These are phyloP conservation scores for Solidago caesia DNA, from an alignment of 129 eudicot genomes.

Conservation along the genomic window DNA sequence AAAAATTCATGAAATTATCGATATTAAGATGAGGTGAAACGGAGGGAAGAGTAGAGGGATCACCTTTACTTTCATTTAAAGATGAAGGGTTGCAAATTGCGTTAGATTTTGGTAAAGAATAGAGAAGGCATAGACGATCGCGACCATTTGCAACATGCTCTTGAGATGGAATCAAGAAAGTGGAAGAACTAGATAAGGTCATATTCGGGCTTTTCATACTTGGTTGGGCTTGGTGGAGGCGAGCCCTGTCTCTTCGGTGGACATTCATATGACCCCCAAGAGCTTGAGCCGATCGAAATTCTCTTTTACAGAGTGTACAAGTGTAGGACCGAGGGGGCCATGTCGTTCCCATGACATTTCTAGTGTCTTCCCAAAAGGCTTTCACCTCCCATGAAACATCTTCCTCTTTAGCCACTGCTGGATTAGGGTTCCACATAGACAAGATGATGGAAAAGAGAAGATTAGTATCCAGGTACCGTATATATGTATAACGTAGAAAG, in stretches of 20 bases:
- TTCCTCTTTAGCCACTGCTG: slow-evolving; percentile 14
- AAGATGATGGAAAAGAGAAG: background rate
- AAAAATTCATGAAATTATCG: background rate
- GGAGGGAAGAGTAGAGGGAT: slow-evolving; percentile 9
- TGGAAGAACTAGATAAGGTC: background rate
- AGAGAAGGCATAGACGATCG: too few species aligned
- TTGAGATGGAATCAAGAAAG: too few species aligned
- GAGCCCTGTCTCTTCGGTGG: slow-evolving; percentile 42
- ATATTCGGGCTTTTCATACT: slow-evolving; percentile 16
- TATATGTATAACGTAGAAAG: slow-evolving; percentile 13
- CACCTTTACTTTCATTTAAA: too few species aligned
- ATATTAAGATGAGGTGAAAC: slow-evolving; percentile 9
- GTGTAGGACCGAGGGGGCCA: slow-evolving; percentile 37
- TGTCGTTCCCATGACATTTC: slow-evolving; percentile 35
- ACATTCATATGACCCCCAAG: slow-evolving; percentile 42
- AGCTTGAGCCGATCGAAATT: slow-evolving; percentile 40
- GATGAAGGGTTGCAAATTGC: too few species aligned
- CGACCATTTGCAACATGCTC: too few species aligned
- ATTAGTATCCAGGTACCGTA: too few species aligned
- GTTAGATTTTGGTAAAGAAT: too few species aligned
- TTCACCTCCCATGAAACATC: slow-evolving; percentile 37
- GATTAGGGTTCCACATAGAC: slow-evolving; percentile 31
- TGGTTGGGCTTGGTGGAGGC: slow-evolving; percentile 32
- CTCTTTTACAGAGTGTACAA: slow-evolving; percentile 36
- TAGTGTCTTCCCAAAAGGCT: slow-evolving; percentile 34